Evolutionary conservation across 306 rosid genomes (phyloP).

Genomic region (Elaeagnus macrophylla): DNA sequence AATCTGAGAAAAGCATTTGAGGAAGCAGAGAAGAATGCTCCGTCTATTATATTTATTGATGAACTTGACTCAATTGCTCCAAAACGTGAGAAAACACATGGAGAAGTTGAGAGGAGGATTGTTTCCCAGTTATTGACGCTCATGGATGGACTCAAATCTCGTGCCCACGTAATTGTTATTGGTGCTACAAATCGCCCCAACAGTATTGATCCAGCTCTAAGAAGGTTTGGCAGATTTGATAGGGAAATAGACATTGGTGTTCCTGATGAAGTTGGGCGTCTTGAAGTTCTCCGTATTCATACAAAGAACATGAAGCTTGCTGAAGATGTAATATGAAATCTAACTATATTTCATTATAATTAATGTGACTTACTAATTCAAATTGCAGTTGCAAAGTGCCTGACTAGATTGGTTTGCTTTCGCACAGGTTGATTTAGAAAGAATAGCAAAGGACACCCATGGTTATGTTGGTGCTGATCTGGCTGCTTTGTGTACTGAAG

Average conservation of each 20-base stretch:
- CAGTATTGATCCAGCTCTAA: slow-evolving; percentile 93
- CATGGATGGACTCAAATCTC: slow-evolving; percentile 93
- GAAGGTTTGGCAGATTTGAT: slow-evolving; percentile 98
- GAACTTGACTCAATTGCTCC: slow-evolving; percentile 98
- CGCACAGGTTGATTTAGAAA: slow-evolving; percentile 81
- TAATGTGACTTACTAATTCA: slow-evolving; percentile 1
- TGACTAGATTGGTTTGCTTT: not conserved
- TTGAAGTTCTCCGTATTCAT: slow-evolving; percentile 93
- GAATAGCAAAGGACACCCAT: slow-evolving; percentile 81
- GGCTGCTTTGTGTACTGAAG: slow-evolving; percentile 93
- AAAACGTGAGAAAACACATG: slow-evolving; percentile 93
- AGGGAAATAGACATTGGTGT: slow-evolving; percentile 96
- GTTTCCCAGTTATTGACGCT: slow-evolving; percentile 95
- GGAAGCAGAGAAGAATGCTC: slow-evolving; percentile 99
- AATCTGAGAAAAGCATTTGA: slow-evolving; percentile 95
- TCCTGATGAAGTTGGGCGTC: slow-evolving; percentile 90
- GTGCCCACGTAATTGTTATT: slow-evolving; percentile 89
- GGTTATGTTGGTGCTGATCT: slow-evolving; percentile 97
- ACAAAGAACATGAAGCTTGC: slow-evolving; percentile 97
- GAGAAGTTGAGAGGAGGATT: slow-evolving; percentile 96
- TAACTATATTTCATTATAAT: not conserved
- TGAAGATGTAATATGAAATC: slow-evolving; percentile 59
- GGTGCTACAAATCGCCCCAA: slow-evolving; percentile 97
- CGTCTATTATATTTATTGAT: slow-evolving; percentile 88
- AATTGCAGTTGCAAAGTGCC: slow-evolving; percentile 1